Evolutionary conservation across 2,329 filamentous ascomycete genomes (phyloP), one percentile per base, ranked within the genome.

Genomic region (Thielaviopsis euricoi): DNA sequence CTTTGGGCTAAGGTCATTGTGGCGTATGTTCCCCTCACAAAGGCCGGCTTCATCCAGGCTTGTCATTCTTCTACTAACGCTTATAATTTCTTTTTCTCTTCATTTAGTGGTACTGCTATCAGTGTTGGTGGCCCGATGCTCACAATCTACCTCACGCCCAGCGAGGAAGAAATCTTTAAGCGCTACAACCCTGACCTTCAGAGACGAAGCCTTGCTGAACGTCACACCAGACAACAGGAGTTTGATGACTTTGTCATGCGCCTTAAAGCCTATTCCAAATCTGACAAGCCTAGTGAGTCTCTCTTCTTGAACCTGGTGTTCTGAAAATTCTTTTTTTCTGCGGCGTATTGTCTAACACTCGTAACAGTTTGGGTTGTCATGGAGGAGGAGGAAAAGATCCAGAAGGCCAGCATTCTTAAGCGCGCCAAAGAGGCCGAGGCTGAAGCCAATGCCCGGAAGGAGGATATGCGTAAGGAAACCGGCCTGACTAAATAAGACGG

Each of bases 151-250:
- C 73, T 94, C 52, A 80, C 80, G 52, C 93, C 93, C 1, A 85
- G 86, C 13, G 89, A 96, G 65, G 93, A 96, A 71, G 89, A 97
- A 73, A 78, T 98, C 49, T 89, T 94, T 76, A 77, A 88, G 74
- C 82, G 79, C 71, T 97, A 97, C 74, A 97, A 91, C 70, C 91
- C 91, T 0, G 93, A 97, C 37, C 79, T 98, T n/a, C 87, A 93
- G 68, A 87, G 87, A 70, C 81, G 86, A 66, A 89, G 87, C 62
- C 74, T 95, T n/a, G 89, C 90, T 70, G 80, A 83, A 60, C 80
- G 89, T 19, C 77, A 85, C 59, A 81, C 86, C 68, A 80, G 80
- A 61, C 82, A 93, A 67, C 79, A 90, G 70, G 89, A 96, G 60
- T 95, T 95, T 65, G 87, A 96, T 67, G 80, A 89, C 58, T 97